These are phyloP conservation scores for Fusarium drepaniforme DNA, from an alignment of 2,329 filamentous ascomycete genomes.

Conservation along the genomic window DNA sequence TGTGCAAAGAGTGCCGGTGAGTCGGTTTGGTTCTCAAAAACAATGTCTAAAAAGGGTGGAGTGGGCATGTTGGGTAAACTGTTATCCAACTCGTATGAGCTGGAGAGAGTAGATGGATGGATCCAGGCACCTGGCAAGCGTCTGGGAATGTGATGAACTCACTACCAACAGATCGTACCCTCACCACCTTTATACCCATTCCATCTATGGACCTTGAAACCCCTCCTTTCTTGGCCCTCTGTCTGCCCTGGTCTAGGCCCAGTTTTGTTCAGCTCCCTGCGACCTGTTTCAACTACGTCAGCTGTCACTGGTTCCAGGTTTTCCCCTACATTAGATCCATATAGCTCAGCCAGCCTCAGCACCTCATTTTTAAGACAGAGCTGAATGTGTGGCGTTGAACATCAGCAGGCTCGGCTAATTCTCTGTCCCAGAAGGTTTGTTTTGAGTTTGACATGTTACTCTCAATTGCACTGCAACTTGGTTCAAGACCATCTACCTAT, in stretches of 20 bases:
- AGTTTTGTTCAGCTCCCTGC: constrained; percentile 24
- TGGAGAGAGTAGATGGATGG: not conserved
- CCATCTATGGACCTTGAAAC: not conserved
- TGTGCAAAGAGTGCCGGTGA: constrained; percentile 72
- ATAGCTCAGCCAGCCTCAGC: not conserved
- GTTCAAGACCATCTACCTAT: not conserved
- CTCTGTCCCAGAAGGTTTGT: not conserved
- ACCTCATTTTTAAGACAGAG: not conserved
- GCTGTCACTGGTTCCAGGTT: constrained; percentile 21
- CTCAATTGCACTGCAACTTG: not conserved
- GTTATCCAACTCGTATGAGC: not conserved
- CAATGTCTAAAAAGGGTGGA: constrained; percentile 64
- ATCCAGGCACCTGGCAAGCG: not conserved
- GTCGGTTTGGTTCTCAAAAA: constrained; percentile 74
- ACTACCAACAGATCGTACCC: not conserved
- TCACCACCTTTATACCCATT: constrained; percentile 9
- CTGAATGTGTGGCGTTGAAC: not conserved
- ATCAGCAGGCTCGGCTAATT: not conserved
- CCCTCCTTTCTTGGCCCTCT: constrained; percentile 9
- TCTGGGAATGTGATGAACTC: not conserved
- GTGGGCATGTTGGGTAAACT: constrained; percentile 25
- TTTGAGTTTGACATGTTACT: not conserved
- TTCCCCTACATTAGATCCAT: constrained; percentile 1
- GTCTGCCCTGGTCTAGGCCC: constrained; percentile 31
- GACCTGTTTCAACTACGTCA: constrained; percentile 24